Conservation (phyloP, 73 alveolate species). For the Paramecium pentaurelia region DNA sequence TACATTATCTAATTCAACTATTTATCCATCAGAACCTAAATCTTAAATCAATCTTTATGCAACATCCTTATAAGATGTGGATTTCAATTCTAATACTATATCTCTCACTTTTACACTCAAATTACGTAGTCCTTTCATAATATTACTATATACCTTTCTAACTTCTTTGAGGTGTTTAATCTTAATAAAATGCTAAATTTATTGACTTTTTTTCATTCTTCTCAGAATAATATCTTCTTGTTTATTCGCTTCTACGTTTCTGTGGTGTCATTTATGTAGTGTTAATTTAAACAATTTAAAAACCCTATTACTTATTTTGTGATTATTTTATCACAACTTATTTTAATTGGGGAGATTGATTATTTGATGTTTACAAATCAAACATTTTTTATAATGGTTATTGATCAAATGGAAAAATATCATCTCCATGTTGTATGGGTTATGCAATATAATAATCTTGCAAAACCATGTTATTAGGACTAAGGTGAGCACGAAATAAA, state of each 20-base stretch:
- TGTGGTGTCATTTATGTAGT: background rate
- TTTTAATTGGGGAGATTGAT: background rate
- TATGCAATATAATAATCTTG: background rate
- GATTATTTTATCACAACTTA: background rate
- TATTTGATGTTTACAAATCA: background rate
- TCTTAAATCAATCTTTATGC: conserved; percentile 72
- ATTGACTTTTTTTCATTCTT: background rate
- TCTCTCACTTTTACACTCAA: conserved; percentile 77
- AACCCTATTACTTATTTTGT: background rate
- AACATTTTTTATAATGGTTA: background rate
- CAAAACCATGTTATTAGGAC: background rate
- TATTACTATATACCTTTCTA: background rate
- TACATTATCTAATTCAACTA: conserved; percentile 51
- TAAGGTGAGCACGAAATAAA: background rate
- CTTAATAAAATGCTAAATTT: background rate
- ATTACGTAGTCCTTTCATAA: conserved; percentile 69
- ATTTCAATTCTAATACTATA: conserved; percentile 65
- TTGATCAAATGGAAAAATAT: background rate
- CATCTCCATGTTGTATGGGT: background rate
- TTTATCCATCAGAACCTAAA: conserved; percentile 53
- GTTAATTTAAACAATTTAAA: background rate
- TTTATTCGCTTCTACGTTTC: background rate
- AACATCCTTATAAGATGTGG: conserved; percentile 83
- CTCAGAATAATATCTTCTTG: conserved; percentile 29
- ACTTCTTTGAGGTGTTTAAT: background rate